Conservation (phyloP, 768 basidiomycete genomes). For the Rubroboletus pulcherrimus region DNA sequence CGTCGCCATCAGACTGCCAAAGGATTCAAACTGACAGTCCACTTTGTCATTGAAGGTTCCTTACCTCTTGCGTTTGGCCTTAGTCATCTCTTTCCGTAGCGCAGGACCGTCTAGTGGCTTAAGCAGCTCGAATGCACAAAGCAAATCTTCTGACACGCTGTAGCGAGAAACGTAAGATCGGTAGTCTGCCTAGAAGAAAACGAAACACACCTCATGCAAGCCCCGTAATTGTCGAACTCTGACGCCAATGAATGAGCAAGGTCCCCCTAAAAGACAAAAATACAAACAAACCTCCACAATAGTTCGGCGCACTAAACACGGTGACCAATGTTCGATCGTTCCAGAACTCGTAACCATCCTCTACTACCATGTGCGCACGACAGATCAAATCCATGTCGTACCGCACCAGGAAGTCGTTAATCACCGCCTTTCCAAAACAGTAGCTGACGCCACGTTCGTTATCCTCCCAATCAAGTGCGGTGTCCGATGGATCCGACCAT, state of each 20-base stretch:
- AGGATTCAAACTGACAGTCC: neutral
- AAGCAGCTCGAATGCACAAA: slow-evolving; percentile 96
- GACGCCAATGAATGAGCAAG: slow-evolving; percentile 18
- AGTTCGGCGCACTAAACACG: slow-evolving; percentile 97
- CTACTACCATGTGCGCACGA: slow-evolving; percentile 99
- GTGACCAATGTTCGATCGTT: slow-evolving; percentile 98
- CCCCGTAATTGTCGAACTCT: slow-evolving; percentile 96
- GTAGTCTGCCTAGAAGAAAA: neutral
- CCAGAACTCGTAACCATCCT: slow-evolving; percentile 99
- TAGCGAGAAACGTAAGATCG: slow-evolving; percentile 13
- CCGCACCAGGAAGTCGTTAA: slow-evolving; percentile 90
- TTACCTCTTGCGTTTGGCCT: slow-evolving; percentile 96
- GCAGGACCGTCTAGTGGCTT: slow-evolving; percentile 95
- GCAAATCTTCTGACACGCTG: slow-evolving; percentile 93
- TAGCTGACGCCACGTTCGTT: slow-evolving; percentile 99
- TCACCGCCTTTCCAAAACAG: slow-evolving; percentile 97
- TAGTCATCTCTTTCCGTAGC: slow-evolving; percentile 96
- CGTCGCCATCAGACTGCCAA: slow-evolving; percentile 34
- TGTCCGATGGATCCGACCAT: slow-evolving; percentile 98
- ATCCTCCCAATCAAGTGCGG: slow-evolving; percentile 98
- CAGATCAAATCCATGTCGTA: slow-evolving; percentile 99
- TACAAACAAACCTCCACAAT: slow-evolving; percentile 77
- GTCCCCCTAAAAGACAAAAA: neutral
- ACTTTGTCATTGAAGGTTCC: neutral
- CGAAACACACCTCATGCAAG: slow-evolving; percentile 78